phyloP scores from a whole-genome alignment of 306 rosid genomes.

The Corylus americana region DNA sequence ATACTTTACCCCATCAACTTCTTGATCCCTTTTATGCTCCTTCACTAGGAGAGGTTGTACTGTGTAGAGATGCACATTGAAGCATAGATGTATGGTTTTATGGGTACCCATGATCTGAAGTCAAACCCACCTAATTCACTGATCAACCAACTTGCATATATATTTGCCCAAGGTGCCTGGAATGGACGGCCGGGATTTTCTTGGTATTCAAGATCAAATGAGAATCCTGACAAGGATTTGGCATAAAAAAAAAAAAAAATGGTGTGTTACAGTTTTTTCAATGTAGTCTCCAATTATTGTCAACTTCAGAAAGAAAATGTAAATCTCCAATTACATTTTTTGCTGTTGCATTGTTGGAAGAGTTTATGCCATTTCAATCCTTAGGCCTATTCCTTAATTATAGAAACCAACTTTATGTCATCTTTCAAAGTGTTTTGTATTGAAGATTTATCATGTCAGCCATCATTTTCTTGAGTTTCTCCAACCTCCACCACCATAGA shows the following conservation, averaged over 20 bases:
- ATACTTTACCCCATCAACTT: conserved; percentile 9
- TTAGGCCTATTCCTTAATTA: conserved; percentile 27
- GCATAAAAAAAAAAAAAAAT: neutral
- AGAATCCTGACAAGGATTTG: neutral
- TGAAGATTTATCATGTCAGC: conserved; percentile 36
- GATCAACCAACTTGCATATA: neutral
- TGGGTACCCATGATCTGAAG: neutral
- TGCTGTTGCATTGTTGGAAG: conserved; percentile 19
- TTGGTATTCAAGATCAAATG: neutral
- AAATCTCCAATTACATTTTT: neutral
- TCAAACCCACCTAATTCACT: neutral
- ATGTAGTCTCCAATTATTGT: neutral
- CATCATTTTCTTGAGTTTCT: conserved; percentile 51
- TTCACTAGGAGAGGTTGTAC: conserved; percentile 15
- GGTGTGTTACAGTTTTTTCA: neutral
- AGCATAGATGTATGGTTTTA: neutral
- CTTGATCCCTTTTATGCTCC: conserved; percentile 9
- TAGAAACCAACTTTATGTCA: conserved; percentile 40
- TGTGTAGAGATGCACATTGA: neutral
- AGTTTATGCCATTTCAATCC: conserved; percentile 38
- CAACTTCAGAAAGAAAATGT: too few species aligned
- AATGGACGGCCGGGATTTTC: neutral
- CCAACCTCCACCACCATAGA: conserved; percentile 35
- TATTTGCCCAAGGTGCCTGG: neutral
- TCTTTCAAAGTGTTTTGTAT: conserved; percentile 28